Percentiles rank a stretch among this genome's conserved stretches.
Evolutionary conservation across 148 eudicot genomes (phyloP).

Genomic region (Fagopyrum esculentum): DNA sequence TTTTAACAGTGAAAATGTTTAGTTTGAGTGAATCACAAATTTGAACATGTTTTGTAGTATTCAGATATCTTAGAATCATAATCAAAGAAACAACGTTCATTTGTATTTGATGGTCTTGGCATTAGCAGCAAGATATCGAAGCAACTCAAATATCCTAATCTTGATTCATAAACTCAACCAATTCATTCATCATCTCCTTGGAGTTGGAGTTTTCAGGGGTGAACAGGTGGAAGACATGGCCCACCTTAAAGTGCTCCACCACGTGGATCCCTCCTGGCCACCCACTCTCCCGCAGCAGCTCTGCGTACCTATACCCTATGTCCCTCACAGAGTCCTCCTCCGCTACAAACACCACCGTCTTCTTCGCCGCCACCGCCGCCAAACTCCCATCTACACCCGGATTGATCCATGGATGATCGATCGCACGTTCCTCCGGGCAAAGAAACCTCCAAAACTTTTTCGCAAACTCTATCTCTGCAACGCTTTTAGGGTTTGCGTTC

Average conservation of each 20-base stretch:
- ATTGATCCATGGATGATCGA: conserved; percentile 34
- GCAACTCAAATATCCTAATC: no score
- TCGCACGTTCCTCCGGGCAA: conserved; percentile 21
- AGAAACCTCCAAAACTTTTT: conserved; percentile 19
- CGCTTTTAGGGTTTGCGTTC: neutral
- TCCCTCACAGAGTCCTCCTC: conserved; percentile 33
- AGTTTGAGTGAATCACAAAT: no score
- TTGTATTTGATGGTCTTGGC: no score
- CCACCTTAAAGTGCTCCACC: conserved; percentile 29
- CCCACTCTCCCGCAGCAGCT: conserved; percentile 29
- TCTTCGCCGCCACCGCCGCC: conserved; percentile 20
- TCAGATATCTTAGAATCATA: no score
- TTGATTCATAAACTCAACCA: conserved; percentile 23
- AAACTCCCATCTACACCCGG: conserved; percentile 24
- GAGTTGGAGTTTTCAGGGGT: conserved; percentile 22
- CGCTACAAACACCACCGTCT: conserved; percentile 34
- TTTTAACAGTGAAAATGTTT: no score
- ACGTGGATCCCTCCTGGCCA: conserved; percentile 32
- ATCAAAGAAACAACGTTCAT: no score
- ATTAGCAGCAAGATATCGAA: no score
- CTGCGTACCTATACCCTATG: conserved; percentile 28
- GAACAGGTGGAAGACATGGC: conserved; percentile 47
- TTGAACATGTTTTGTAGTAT: no score
- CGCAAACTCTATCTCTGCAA: conserved; percentile 15
- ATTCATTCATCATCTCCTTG: conserved; percentile 18